A percentile compares a stretch with the other conserved stretches of the same genome.
phyloP scores from a whole-genome alignment of 2,329 filamentous ascomycete species.

The Epichloe scottii region DNA sequence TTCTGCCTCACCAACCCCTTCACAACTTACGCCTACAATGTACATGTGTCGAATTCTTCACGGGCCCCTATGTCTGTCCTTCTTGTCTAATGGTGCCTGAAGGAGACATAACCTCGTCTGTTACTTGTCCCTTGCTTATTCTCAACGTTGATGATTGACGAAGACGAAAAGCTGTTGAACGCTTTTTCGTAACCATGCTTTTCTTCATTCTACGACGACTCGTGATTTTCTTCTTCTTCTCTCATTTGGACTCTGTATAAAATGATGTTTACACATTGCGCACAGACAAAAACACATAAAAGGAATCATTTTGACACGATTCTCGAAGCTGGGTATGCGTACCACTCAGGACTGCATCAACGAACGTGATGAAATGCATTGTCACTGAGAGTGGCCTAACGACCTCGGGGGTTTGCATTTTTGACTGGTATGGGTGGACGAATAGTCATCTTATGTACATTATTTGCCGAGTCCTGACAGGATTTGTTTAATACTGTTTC shows the following conservation, averaged over 20 bases:
- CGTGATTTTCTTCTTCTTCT: constrained; percentile 2
- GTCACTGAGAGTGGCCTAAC: constrained; percentile 1
- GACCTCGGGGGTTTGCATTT: neutral
- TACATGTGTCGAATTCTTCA: neutral
- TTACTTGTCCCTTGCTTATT: constrained; percentile 6
- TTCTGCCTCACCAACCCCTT: constrained; percentile 16
- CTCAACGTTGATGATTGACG: constrained; percentile 14
- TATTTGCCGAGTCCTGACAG: neutral
- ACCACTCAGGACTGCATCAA: constrained; percentile 1
- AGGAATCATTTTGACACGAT: neutral
- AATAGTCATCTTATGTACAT: constrained; percentile 1
- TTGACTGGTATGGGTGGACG: neutral
- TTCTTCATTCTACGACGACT: constrained; percentile 4
- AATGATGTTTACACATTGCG: neutral
- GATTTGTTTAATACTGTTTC: constrained; percentile 1
- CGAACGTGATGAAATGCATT: constrained; percentile 2
- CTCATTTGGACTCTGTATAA: neutral
- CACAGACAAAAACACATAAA: neutral
- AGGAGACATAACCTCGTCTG: constrained; percentile 2
- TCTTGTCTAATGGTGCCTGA: neutral
- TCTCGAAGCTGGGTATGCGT: neutral
- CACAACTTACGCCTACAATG: constrained; percentile 16
- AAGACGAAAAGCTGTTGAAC: constrained; percentile 7
- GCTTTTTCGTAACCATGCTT: constrained; percentile 1
- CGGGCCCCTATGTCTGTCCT: neutral